Base-by-base conservation (phyloP, 805 yeast species). In the Wickerhamiella allomyrinae region DNA sequence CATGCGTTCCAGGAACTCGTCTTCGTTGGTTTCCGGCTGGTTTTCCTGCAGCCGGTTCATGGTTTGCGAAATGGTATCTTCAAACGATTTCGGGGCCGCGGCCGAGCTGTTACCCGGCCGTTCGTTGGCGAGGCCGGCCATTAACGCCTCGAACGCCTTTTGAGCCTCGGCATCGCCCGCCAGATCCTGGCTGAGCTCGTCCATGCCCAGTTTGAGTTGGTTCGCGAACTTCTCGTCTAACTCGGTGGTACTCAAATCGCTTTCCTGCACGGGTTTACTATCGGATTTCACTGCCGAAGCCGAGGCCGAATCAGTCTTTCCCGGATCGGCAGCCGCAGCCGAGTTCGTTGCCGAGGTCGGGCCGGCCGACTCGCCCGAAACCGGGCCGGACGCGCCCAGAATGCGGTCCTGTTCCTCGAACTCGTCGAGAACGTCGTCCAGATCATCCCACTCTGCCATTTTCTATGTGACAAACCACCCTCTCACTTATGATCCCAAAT, bases 51-150 rank as follows among this genome's bases (percentile, higher is more conserved):
- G 66, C 46, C 95, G 70, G 53, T 77, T 76, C 66, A 86, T 71
- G 0, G 97, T 84, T 42, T 75, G 77, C 21, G 84, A 71, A 56
- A 89, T 82, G 7, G 87, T 82, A 45, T 72, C 73, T 54, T 83
- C 79, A 56, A 87, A 78, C 8, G 22, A 37, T 34, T 19, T 37
- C 9, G 36, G 37, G 39, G 22, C 22, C 29, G 23, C 21, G 20
- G 39, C 48, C 20, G 39, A 42, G 23, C 27, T 6, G 11, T 11
- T 2, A 36, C 34, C 14, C 19, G 34, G 19, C 24, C 21, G 23
- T 20, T 35, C 20, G 48, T 27, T 9, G 7, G 56, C 45, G 13
- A 60, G 53, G 15, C 59, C 58, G 20, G 53, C 51, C 42, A 60
- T 41, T 41, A 76, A 60, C 20, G 63, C 58, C 49, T 73, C 77